Evolutionary conservation across 306 rosid genomes (phyloP), one percentile per base, ranked within the genome.

Genomic region (Senna tora): DNA sequence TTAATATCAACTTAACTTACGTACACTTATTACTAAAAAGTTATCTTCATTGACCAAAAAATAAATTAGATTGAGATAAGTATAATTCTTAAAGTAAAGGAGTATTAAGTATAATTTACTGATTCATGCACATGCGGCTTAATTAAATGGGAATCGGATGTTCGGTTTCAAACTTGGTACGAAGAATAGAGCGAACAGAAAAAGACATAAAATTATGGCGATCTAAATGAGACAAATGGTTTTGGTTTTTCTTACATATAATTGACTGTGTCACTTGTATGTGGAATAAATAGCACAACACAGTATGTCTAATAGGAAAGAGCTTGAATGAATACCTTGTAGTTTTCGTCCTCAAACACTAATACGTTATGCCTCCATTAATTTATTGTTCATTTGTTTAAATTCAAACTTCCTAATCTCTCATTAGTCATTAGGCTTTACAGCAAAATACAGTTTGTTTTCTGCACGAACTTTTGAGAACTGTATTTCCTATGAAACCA

Each of bases 401-500:
- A n/a, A n/a, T n/a, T n/a, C n/a, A n/a, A n/a, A n/a, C n/a, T n/a
- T n/a, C n/a, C n/a, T n/a, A n/a, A n/a, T n/a, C n/a, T 25, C 30
- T 25, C 30, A 25, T 25, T 25, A 25, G n/a, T n/a, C n/a, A 25
- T 25, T 25, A 25, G 30, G 30, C 9, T 57, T 28, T 0, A 30
- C 6, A 0, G 65, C 65, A 33, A n/a, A 59, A 59, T 6, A 59
- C 14, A 20, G 39, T 39, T 55, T 76, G 67, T 66, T 60, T 71
- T 39, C 43, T 74, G 30, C 17, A 58, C 32, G 1, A 25, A 71
- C 33, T 54, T 52, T 70, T 45, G 15, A n/a, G 5, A 72, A n/a
- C 60, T 65, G 41, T 8, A 71, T 74, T 80, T 63, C 75, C 72
- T 59, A 76, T 7, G 79, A 8, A 73, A 58, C 30, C 30, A 25